phyloP scores from a whole-genome alignment of 2,329 filamentous ascomycete genomes.

The Hypoxylon sp. region DNA sequence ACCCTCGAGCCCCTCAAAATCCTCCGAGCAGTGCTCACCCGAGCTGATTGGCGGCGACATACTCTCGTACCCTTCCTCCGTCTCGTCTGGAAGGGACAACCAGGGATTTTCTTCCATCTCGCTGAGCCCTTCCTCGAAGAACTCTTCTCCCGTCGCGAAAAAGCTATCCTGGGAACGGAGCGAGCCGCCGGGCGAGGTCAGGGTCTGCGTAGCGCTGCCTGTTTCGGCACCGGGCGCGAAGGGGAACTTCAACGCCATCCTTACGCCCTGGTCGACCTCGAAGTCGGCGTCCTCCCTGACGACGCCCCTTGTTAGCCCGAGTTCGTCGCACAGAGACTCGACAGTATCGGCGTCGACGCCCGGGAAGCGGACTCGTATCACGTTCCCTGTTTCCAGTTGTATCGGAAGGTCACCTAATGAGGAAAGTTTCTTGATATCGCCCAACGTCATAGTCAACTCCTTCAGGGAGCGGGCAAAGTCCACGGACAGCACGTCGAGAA shows the following conservation, averaged over 20 bases:
- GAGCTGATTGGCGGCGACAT: slow-evolving; percentile 62
- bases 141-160: slow-evolving; percentile 51
- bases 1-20: slow-evolving; percentile 67
- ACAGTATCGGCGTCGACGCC: slow-evolving; percentile 88
- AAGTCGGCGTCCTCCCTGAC: slow-evolving; percentile 83
- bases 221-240: slow-evolving; percentile 73
- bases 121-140: slow-evolving; percentile 54
- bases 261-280: slow-evolving; percentile 71
- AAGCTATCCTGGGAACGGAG: slow-evolving; percentile 56
- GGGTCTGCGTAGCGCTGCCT: slow-evolving; percentile 42
- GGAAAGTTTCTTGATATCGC: slow-evolving; percentile 83
- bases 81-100: slow-evolving; percentile 58
- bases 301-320: slow-evolving; percentile 83
- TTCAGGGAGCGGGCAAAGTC: slow-evolving; percentile 91
- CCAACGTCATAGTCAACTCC: slow-evolving; percentile 81
- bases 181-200: slow-evolving; percentile 63
- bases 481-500: slow-evolving; percentile 84
- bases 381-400: slow-evolving; percentile 73
- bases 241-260: slow-evolving; percentile 85
- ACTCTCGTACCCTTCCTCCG: slow-evolving; percentile 59
- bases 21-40: slow-evolving; percentile 58
- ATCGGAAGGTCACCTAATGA: slow-evolving; percentile 86
- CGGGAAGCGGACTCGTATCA: slow-evolving; percentile 86
- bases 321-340: slow-evolving; percentile 85
- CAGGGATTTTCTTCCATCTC: slow-evolving; percentile 62